phyloP scores from a whole-genome alignment of 257 asterid species.

The Nicotiana attenuata region DNA sequence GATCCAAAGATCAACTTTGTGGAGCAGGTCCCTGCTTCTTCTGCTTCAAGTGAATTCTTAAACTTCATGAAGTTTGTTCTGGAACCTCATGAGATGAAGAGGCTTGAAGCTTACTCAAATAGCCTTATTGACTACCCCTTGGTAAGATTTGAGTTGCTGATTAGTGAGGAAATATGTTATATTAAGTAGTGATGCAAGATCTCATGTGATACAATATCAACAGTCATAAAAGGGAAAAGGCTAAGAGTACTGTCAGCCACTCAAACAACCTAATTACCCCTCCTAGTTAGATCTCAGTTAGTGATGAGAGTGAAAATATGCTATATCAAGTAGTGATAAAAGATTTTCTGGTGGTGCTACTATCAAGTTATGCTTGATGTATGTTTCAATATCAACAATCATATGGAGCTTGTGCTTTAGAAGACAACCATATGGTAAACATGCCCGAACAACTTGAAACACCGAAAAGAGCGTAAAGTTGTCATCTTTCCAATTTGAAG shows the following conservation, averaged over 20 bases:
- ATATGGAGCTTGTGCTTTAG: background rate
- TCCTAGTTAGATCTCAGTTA: background rate
- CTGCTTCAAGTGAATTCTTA: slow-evolving; percentile 40
- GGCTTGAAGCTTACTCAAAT: slow-evolving; percentile 71
- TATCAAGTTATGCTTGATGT: background rate
- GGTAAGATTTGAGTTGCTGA: slow-evolving; percentile 37
- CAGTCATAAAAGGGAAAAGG: background rate
- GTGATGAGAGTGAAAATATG: background rate
- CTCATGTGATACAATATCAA: background rate
- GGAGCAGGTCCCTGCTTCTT: slow-evolving; percentile 31
- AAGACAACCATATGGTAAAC: background rate
- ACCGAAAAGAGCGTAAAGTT: background rate
- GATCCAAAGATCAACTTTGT: slow-evolving; percentile 77
- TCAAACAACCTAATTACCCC: background rate
- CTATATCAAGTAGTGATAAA: background rate
- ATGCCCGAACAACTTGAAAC: background rate
- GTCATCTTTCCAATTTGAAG: background rate
- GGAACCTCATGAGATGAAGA: slow-evolving; percentile 51
- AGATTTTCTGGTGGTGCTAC: background rate
- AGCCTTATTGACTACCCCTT: slow-evolving; percentile 54
- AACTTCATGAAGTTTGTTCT: slow-evolving; percentile 42
- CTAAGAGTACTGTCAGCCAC: slow-evolving; percentile 1
- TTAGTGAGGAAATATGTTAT: background rate
- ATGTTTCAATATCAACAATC: background rate
- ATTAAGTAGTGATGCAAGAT: background rate